These are phyloP conservation scores for Combretum micranthum DNA, from an alignment of 345 rosid genomes.

Conservation along the genomic window DNA sequence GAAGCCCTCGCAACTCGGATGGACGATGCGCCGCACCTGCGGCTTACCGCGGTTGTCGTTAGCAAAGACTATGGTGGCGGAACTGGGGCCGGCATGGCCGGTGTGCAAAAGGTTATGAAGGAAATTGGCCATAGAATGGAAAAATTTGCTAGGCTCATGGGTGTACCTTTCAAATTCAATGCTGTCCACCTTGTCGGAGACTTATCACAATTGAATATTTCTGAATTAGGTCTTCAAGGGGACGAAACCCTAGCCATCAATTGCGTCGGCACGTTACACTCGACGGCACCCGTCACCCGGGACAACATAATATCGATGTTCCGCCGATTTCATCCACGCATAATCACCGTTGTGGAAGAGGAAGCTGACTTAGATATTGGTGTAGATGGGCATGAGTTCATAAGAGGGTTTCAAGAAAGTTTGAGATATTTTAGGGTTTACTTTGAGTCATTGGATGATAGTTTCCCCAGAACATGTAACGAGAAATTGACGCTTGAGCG, in stretches of 20 bases:
- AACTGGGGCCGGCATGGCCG: conserved; percentile 25
- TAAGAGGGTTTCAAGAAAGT: conserved; percentile 63
- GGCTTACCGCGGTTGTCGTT: conserved; percentile 41
- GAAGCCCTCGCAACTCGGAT: conserved; percentile 91
- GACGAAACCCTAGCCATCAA: conserved; percentile 85
- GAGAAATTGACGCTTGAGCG: conserved; percentile 85
- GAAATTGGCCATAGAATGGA: conserved; percentile 90
- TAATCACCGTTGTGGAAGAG: conserved; percentile 82
- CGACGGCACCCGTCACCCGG: conserved; percentile 42
- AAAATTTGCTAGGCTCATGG: conserved; percentile 94
- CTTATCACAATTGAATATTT: conserved; percentile 51
- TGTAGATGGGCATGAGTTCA: conserved; percentile 52
- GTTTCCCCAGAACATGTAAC: conserved; percentile 68
- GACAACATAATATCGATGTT: conserved; percentile 58
- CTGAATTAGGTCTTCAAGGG: conserved; percentile 37
- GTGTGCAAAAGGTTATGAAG: conserved; percentile 73
- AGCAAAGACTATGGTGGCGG: conserved; percentile 21
- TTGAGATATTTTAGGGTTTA: conserved; percentile 91
- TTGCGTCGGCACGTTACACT: conserved; percentile 63
- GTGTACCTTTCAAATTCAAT: conserved; percentile 89
- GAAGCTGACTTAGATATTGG: conserved; percentile 85
- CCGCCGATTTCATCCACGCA: conserved; percentile 54
- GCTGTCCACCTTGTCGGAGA: conserved; percentile 68
- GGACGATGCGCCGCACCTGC: conserved; percentile 80
- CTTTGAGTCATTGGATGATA: conserved; percentile 73